A percentile compares a stretch with the other conserved stretches of the same genome.
Conservation (phyloP, 208 protist genomes). For the Wallacemonas collosoma region DNA sequence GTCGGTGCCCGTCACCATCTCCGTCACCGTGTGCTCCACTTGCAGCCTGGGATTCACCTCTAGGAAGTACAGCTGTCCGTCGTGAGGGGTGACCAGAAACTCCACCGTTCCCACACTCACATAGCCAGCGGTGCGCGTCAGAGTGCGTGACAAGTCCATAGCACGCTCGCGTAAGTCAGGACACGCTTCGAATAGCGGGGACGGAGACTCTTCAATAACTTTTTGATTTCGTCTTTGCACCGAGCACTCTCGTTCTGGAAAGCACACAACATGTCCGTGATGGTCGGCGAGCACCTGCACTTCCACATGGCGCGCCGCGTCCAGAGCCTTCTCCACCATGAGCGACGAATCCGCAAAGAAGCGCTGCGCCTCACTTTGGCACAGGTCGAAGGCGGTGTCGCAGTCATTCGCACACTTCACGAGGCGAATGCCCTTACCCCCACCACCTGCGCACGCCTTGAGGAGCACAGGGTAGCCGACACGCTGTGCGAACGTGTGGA, state of each 20-base stretch:
- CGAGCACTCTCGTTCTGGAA: constrained; percentile 97
- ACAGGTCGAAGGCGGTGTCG: constrained; percentile 93
- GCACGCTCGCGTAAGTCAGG: constrained; percentile 5
- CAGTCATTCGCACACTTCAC: constrained; percentile 94
- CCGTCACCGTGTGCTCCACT: constrained; percentile 96
- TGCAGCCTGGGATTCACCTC: constrained; percentile 99
- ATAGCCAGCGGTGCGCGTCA: constrained; percentile 90
- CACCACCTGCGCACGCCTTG: constrained; percentile 93
- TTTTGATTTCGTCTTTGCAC: constrained; percentile 97
- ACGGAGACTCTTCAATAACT: constrained; percentile 92
- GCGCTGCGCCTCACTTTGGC: constrained; percentile 86
- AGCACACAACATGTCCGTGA: constrained; percentile 90
- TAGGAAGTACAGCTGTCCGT: constrained; percentile 96
- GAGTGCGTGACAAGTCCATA: constrained; percentile 43
- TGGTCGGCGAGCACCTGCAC: constrained; percentile 95
- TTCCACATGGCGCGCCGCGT: constrained; percentile 91
- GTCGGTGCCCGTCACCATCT: constrained; percentile 93
- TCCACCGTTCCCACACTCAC: constrained; percentile 97
- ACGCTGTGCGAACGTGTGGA: constrained; percentile 53
- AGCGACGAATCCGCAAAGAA: constrained; percentile 94
- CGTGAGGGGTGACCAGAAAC: constrained; percentile 94
- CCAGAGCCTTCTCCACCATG: constrained; percentile 94
- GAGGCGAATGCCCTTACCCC: constrained; percentile 61
- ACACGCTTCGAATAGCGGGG: constrained; percentile 45
- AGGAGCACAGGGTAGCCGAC: constrained; percentile 96